Evolutionary conservation across 2,329 filamentous ascomycete genomes (phyloP).

Genomic region (Penicillium sumatraense): DNA sequence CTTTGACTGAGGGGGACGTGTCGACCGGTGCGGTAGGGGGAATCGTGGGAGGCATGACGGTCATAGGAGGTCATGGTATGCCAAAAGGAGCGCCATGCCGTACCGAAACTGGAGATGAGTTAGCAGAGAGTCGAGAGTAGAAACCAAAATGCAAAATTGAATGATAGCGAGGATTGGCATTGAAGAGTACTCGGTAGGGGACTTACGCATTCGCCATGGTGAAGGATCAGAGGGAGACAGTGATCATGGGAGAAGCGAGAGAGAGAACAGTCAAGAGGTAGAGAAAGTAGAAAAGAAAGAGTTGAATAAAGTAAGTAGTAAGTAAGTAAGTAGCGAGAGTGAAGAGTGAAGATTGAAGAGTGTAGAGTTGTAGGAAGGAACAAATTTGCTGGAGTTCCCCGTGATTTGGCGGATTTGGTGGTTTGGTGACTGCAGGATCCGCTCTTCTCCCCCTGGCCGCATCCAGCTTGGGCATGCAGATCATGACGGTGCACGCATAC

Average conservation of each 20-base stretch:
- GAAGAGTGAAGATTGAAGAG: background rate
- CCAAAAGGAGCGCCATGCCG: constrained; percentile 89
- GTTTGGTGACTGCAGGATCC: constrained; percentile 1
- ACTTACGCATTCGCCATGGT: constrained; percentile 30
- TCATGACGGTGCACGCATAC: constrained; percentile 27
- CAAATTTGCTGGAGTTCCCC: constrained; percentile 17
- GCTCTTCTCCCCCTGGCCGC: constrained; percentile 21
- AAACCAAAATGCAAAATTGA: too few relatives aligned
- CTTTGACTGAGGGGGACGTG: constrained; percentile 87
- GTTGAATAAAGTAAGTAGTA: background rate
- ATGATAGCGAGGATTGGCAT: too few relatives aligned
- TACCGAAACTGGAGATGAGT: constrained; percentile 60
- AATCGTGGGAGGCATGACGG: constrained; percentile 90
- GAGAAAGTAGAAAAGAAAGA: background rate
- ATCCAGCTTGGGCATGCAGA: constrained; percentile 31
- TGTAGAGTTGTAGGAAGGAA: constrained; percentile 1
- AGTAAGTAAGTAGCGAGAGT: background rate
- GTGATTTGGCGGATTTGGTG: too few relatives aligned
- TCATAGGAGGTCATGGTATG: constrained; percentile 80
- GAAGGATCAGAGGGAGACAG: constrained; percentile 1
- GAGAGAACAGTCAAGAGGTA: background rate
- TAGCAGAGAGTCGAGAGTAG: background rate
- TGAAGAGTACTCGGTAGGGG: too few relatives aligned
- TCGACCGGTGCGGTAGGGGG: constrained; percentile 86
- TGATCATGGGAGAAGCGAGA: background rate